These are phyloP conservation scores for Pseudogymnoascus sp. DNA, from an alignment of 2,329 filamentous ascomycete genomes.

Conservation along the genomic window DNA sequence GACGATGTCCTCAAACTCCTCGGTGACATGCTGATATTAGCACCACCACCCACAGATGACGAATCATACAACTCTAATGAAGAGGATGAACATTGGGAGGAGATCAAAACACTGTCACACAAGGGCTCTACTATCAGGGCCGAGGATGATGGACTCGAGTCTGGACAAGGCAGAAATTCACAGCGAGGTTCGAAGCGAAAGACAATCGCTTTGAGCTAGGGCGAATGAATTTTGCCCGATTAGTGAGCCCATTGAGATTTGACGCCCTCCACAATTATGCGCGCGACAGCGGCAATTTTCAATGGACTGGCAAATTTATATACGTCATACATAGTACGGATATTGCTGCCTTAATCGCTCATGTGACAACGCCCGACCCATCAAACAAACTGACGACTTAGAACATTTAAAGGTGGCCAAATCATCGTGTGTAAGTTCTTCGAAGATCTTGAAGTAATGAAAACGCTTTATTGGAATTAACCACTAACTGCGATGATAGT, in stretches of 20 bases:
- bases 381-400: no score
- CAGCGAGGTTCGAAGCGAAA: slow-evolving; percentile 24
- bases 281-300: not conserved
- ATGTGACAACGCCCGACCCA: no score
- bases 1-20: not conserved
- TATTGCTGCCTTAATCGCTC: no score
- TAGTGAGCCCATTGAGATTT: slow-evolving; percentile 39
- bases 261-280: not conserved
- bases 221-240: slow-evolving; percentile 41
- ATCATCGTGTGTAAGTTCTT: no score
- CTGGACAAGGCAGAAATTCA: slow-evolving; percentile 27
- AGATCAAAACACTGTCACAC: slow-evolving; percentile 26
- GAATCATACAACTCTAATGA: slow-evolving; percentile 46
- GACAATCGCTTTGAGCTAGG: slow-evolving; percentile 39
- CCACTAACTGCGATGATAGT: no score
- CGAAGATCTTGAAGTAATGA: no score
- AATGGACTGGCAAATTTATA: not conserved
- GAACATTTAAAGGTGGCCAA: no score
- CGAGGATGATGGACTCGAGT: slow-evolving; percentile 36
- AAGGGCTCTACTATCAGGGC: slow-evolving; percentile 28
- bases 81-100: slow-evolving; percentile 45
- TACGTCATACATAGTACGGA: no score
- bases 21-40: not conserved
- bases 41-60: not conserved
- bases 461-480: no score